Conservation (phyloP, 345 rosid genomes). For the Boechera stricta region DNA sequence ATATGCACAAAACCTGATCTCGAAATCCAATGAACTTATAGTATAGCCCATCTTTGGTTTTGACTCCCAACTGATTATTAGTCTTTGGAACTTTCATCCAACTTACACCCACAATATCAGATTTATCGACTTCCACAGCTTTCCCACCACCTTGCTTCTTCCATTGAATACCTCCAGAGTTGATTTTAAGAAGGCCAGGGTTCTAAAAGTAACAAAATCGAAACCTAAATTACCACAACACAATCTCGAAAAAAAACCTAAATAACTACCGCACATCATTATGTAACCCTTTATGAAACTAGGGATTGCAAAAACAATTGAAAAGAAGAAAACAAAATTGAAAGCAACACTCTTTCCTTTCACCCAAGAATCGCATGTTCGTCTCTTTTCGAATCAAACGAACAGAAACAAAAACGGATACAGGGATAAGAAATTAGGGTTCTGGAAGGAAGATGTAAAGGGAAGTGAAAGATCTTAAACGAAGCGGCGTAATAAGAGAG, state of each 20-base stretch:
- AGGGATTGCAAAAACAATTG: neutral
- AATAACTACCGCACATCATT: neutral
- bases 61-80: conserved; percentile 84
- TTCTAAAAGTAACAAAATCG: conserved; percentile 56
- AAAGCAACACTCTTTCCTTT: neutral
- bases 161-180: conserved; percentile 83
- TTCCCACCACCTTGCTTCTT: conserved; percentile 99
- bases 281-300: neutral
- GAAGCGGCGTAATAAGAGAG: neutral
- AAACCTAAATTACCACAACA: conserved; percentile 20
- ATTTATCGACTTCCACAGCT: conserved; percentile 88
- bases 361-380: neutral
- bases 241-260: neutral
- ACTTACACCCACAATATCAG: conserved; percentile 69
- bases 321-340: neutral
- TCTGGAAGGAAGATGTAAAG: neutral
- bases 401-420: neutral
- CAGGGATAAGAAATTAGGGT: conserved; percentile 30
- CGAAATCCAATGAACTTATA: conserved; percentile 92
- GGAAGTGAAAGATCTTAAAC: neutral
- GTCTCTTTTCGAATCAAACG: neutral
- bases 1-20: conserved; percentile 63
- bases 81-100: conserved; percentile 94
- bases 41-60: conserved; percentile 74
- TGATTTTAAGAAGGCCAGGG: conserved; percentile 79